Base-by-base conservation (phyloP, 805 yeast genomes). In the Candida lessepsii region DNA sequence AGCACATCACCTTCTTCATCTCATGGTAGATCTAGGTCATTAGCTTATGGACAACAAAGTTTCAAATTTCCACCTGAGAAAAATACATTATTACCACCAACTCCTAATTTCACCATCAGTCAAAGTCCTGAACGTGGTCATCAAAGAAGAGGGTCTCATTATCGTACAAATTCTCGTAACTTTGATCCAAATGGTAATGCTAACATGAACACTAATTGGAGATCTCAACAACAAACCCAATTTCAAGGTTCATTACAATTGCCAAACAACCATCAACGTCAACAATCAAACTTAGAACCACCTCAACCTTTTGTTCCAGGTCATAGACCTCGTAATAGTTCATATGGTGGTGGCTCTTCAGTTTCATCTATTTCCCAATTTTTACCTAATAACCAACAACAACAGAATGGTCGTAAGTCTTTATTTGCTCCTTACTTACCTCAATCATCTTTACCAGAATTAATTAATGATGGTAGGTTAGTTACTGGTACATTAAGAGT, bases 371-470 rank as follows among this genome's bases (percentile, higher is more conserved):
- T 70, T 45, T 54, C 67, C 2, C 68, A 58, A 39, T 66, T 70
- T 42, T 40, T 60, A 50, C 71, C 71, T 50, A 49, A 45, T 30
- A 49, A 45, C 31, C 48, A 42, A 37, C 31, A 37, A 11, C 50
- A 51, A 16, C 47, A 49, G 23, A 66, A 65, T 41, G 74, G 73
- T 33, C 68, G 93, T 51, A 86, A 85, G 52, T 86, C 96, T 0
- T 73, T 93, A 37, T 93, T 93, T 68, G 96, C 97, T 11, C 99
- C 99, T 5, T 93, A 93, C 57, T 73, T 93, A 38, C 96, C 98
- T 3, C 99, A 93, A 57, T 83, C 89, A 3, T 81, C 95, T 2
- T 78, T 93, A 35, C 98, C 98, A 2, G 95, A 83, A 18, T 70
- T 93, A 44, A 83, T 93, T 32, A 78, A 80, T 47, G 96, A 91